A percentile compares a stretch with the other conserved stretches of the same genome.
phyloP scores from a whole-genome alignment of 352 stramenopile species.

The Globisporangium rhizosaccharum region DNA sequence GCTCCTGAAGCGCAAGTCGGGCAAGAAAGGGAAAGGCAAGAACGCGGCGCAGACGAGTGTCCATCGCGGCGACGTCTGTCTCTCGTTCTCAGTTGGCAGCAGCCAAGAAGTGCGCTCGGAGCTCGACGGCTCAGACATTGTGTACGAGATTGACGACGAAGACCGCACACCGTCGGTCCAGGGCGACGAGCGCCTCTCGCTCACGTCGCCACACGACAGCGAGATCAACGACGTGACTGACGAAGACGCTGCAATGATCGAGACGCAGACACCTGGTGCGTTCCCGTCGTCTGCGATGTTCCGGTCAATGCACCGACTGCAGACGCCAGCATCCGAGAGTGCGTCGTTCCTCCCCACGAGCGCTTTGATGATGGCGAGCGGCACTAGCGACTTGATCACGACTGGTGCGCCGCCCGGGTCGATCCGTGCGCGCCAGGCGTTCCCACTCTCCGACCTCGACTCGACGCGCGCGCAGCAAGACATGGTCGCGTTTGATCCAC shows the following conservation, averaged over 20 bases:
- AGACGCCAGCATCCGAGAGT: conserved; percentile 45
- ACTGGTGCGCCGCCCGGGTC: conserved; percentile 20
- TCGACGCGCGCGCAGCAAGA: conserved; percentile 53
- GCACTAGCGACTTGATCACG: conserved; percentile 9
- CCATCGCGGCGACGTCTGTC: conserved; percentile 63
- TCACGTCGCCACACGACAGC: conserved; percentile 26
- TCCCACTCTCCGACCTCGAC: conserved; percentile 39
- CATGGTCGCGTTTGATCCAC: conserved; percentile 48
- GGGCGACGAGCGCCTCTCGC: conserved; percentile 17
- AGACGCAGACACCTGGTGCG: conserved; percentile 28
- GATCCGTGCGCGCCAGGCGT: conserved; percentile 45
- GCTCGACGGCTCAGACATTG: conserved; percentile 31
- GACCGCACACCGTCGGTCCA: conserved; percentile 19
- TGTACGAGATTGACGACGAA: conserved; percentile 29
- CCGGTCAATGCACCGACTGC: conserved; percentile 58
- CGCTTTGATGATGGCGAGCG: conserved; percentile 13
- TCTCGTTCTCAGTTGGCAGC: conserved; percentile 83
- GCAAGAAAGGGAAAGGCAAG: conserved; percentile 41
- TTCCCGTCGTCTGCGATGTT: conserved; percentile 48
- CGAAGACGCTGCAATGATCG: conserved; percentile 27
- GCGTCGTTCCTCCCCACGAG: conserved; percentile 10
- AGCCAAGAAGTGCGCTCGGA: conserved; percentile 73
- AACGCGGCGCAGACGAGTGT: conserved; percentile 44
- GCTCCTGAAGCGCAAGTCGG: conserved; percentile 71
- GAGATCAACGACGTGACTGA: conserved; percentile 42